A percentile compares a stretch with the other conserved stretches of the same genome.
phyloP scores from a whole-genome alignment of 164 flowering plant species.

The Cinnamomum micranthum region DNA sequence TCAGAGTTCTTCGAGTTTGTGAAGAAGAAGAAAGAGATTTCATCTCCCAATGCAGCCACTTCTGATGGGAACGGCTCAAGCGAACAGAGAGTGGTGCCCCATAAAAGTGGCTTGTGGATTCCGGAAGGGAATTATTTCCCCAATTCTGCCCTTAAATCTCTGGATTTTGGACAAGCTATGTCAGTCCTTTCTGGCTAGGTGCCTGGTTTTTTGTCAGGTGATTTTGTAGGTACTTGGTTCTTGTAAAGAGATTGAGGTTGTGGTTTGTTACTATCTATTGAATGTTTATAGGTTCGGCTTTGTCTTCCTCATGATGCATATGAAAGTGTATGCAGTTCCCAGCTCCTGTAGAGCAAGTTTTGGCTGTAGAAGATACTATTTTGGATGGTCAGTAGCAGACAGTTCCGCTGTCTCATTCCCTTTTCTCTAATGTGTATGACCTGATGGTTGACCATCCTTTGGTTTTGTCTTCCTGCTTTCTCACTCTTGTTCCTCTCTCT shows the following conservation, averaged over 20 bases:
- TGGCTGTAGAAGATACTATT: background rate
- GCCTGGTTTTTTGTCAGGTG: background rate
- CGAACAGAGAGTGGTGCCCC: slow-evolving; percentile 50
- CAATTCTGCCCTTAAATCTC: slow-evolving; percentile 49
- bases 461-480: too few relatives aligned
- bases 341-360: background rate
- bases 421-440: too few relatives aligned
- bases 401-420: too few relatives aligned
- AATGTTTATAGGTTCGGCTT: background rate
- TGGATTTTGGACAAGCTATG: slow-evolving; percentile 73
- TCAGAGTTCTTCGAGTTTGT: slow-evolving; percentile 91
- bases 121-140: slow-evolving; percentile 57
- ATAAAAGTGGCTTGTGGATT: slow-evolving; percentile 53
- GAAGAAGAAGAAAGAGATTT: slow-evolving; percentile 69
- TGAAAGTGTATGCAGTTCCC: background rate
- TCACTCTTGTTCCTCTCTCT: too few relatives aligned
- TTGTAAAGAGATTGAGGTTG: background rate
- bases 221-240: background rate
- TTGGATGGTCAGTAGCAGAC: too few relatives aligned
- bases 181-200: slow-evolving; percentile 48
- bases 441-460: too few relatives aligned
- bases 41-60: slow-evolving; percentile 23
- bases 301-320: background rate
- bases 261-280: background rate
- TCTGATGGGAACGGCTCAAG: slow-evolving; percentile 13